These are phyloP conservation scores for Ulota crispa DNA, from an alignment of 225 moss, liverwort and hornwort genomes.

Conservation along the genomic window DNA sequence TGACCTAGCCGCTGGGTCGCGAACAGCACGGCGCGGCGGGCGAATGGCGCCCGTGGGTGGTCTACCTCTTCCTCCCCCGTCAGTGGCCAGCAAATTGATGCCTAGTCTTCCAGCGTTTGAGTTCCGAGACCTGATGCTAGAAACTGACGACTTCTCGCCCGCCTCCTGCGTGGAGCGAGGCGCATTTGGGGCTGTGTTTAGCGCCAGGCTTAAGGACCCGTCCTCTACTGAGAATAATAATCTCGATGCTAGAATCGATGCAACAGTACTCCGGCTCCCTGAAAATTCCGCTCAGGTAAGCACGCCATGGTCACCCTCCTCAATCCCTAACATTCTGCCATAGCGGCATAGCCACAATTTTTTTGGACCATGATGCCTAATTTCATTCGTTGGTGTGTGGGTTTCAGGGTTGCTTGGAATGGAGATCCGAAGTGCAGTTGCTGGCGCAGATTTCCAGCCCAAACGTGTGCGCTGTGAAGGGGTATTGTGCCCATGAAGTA, in stretches of 20 bases:
- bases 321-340: not conserved
- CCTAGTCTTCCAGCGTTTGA: conserved; percentile 39
- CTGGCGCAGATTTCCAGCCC: conserved; percentile 39
- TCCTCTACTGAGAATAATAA: not conserved
- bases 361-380: not conserved
- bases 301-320: not conserved
- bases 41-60: conserved; percentile 33
- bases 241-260: conserved; percentile 16
- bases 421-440: conserved; percentile 47
- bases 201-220: conserved; percentile 36
- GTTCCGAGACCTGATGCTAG: conserved; percentile 37
- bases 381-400: not conserved
- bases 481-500: conserved; percentile 45
- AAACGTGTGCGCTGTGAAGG: conserved; percentile 40
- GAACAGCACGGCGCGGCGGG: conserved; percentile 35
- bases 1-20: not conserved
- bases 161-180: conserved; percentile 26
- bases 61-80: conserved; percentile 46
- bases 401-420: conserved; percentile 43
- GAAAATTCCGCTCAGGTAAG: conserved; percentile 38
- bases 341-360: too few relatives aligned
- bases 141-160: conserved; percentile 42
- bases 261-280: conserved; percentile 36
- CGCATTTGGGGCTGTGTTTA: conserved; percentile 30
- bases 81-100: conserved; percentile 43